A percentile compares a stretch with the other conserved stretches of the same genome.
Evolutionary conservation across 2,329 filamentous ascomycete species (phyloP).

Genomic region (Penicillium sp.): DNA sequence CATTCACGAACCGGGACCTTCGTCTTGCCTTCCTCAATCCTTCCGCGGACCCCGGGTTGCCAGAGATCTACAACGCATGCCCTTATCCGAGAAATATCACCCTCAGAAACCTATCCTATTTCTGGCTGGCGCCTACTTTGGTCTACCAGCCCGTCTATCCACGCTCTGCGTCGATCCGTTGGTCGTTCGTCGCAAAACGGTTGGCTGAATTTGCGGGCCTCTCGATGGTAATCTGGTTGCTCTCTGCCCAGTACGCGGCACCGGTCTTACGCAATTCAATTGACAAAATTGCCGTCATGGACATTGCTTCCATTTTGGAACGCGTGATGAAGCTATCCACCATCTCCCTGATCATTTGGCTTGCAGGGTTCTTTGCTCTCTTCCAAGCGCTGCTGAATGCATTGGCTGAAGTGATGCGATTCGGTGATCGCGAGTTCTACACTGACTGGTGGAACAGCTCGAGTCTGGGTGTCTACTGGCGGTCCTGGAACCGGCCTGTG

Average conservation of each 20-base stretch:
- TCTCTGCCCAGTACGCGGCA: conserved; percentile 88
- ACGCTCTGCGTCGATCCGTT: conserved; percentile 74
- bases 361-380: conserved; percentile 92
- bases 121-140: conserved; percentile 96
- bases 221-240: conserved; percentile 90
- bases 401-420: conserved; percentile 81
- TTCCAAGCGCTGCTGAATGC: conserved; percentile 94
- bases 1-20: conserved; percentile 92
- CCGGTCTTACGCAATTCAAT: conserved; percentile 87
- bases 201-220: conserved; percentile 73
- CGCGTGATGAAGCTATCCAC: conserved; percentile 92
- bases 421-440: conserved; percentile 93
- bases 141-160: conserved; percentile 98
- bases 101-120: conserved; percentile 81
- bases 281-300: conserved; percentile 76
- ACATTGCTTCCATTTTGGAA: conserved; percentile 79
- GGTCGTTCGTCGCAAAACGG: conserved; percentile 83
- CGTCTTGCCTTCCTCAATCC: conserved; percentile 86
- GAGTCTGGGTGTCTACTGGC: conserved; percentile 85
- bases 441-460: conserved; percentile 97
- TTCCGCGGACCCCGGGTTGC: conserved; percentile 64
- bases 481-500: conserved; percentile 96
- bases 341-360: conserved; percentile 93
- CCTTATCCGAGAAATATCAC: conserved; percentile 92
- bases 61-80: conserved; percentile 75